A percentile compares a stretch with the other conserved stretches of the same genome.
Conservation (phyloP, 768 basidiomycete genomes). For the Calocera viscosa region DNA sequence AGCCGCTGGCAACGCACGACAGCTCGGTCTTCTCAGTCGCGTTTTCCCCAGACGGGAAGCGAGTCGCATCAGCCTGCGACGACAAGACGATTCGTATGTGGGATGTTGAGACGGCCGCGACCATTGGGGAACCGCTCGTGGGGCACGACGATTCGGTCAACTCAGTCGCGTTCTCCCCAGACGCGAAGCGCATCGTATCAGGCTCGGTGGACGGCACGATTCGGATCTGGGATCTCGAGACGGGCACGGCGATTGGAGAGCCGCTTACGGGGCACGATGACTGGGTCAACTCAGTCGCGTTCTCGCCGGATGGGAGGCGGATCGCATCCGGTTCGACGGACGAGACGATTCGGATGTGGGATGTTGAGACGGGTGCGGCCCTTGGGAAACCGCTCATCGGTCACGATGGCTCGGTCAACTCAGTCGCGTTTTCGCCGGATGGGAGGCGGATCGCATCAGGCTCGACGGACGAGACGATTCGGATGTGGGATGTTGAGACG, state of each 20-base stretch:
- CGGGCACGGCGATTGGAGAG: too few relatives aligned
- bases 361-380: constrained; percentile 9
- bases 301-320: constrained; percentile 29
- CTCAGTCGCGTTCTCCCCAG: constrained; percentile 12
- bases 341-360: constrained; percentile 9
- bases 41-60: constrained; percentile 13
- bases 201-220: constrained; percentile 11
- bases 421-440: constrained; percentile 32
- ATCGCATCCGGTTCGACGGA: constrained; percentile 9
- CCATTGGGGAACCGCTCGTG: neutral
- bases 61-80: constrained; percentile 9
- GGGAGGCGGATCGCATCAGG: constrained; percentile 34
- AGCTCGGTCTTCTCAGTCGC: neutral
- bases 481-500: constrained; percentile 36
- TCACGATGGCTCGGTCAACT: constrained; percentile 23
- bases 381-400: constrained; percentile 5
- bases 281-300: constrained; percentile 36
- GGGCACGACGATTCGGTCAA: constrained; percentile 11
- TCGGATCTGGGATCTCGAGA: constrained; percentile 23
- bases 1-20: constrained; percentile 9
- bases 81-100: constrained; percentile 15
- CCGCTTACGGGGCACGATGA: too few relatives aligned
- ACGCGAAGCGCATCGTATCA: constrained; percentile 8
- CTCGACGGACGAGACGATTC: constrained; percentile 31
- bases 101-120: constrained; percentile 7